Evolutionary conservation across 495 filamentous ascomycete species (phyloP).

Genomic region (Tuber magnatum): DNA sequence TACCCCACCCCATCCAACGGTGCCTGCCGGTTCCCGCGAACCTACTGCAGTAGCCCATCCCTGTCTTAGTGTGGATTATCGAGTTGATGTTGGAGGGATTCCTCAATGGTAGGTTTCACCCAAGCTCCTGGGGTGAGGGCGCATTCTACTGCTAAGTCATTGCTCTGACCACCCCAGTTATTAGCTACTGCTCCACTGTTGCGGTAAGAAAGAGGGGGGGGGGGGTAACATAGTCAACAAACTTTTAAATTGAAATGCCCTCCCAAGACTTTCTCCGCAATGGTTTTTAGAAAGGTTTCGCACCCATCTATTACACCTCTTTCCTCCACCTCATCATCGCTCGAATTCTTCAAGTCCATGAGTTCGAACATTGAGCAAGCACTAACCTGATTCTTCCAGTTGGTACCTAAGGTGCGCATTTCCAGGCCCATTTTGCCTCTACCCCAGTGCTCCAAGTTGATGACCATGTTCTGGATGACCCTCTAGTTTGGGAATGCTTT

Average conservation of each 20-base stretch:
- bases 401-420: constrained; percentile 65
- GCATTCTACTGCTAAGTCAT: constrained; percentile 55
- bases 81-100: constrained; percentile 78
- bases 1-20: constrained; percentile 2
- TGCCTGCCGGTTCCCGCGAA: constrained; percentile 50
- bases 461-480: too few species aligned
- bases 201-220: neutral
- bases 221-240: constrained; percentile 19
- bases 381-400: constrained; percentile 70
- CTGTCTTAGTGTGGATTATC: constrained; percentile 65
- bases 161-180: constrained; percentile 50
- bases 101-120: constrained; percentile 65
- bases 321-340: constrained; percentile 9
- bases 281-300: constrained; percentile 45
- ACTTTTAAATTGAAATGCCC: constrained; percentile 41
- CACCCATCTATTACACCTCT: constrained; percentile 41
- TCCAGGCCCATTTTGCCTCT: constrained; percentile 46
- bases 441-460: constrained; percentile 14
- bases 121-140: constrained; percentile 61
- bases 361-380: constrained; percentile 63
- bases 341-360: constrained; percentile 42
- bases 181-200: neutral
- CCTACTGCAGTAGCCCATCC: constrained; percentile 54
- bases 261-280: constrained; percentile 45
- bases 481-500: too few species aligned